A percentile compares a stretch with the other conserved stretches of the same genome.
Evolutionary conservation across 345 rosid species (phyloP).

Genomic region (Euphorbia tirucalli): DNA sequence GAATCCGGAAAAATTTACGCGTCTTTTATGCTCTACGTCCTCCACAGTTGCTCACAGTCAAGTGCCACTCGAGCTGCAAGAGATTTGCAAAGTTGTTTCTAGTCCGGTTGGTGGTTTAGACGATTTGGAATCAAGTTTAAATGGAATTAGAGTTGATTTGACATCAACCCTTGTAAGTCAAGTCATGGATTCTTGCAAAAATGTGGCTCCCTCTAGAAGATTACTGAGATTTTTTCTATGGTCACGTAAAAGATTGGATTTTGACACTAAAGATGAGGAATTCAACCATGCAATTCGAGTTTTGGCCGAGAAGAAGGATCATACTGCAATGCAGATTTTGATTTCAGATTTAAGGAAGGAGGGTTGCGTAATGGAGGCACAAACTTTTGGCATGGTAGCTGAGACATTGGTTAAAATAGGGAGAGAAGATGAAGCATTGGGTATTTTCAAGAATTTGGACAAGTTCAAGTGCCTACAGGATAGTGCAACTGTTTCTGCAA

Average conservation of each 20-base stretch:
- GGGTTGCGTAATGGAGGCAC: conserved; percentile 53
- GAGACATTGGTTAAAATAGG: conserved; percentile 68
- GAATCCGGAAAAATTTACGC: conserved; percentile 11
- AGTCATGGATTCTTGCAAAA: conserved; percentile 51
- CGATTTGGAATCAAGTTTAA: conserved; percentile 64
- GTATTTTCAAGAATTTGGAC: conserved; percentile 79
- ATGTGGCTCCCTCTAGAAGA: conserved; percentile 61
- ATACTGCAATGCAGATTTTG: conserved; percentile 55
- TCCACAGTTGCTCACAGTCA: conserved; percentile 21
- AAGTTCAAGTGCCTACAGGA: conserved; percentile 71
- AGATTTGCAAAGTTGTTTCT: conserved; percentile 48
- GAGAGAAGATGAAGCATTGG: conserved; percentile 79
- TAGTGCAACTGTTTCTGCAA: conserved; percentile 48
- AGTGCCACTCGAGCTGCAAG: conserved; percentile 30
- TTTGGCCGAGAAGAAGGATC: conserved; percentile 72
- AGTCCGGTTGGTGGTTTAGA: conserved; percentile 68
- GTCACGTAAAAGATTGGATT: conserved; percentile 46
- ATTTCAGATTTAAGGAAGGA: conserved; percentile 63
- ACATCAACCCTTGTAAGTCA: conserved; percentile 45
- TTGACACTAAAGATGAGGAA: conserved; percentile 45
- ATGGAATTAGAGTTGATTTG: conserved; percentile 33
- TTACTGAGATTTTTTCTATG: conserved; percentile 76
- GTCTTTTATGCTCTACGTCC: conserved; percentile 16
- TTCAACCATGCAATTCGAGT: conserved; percentile 63
- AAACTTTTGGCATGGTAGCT: conserved; percentile 56